These are phyloP conservation scores for Botrytis hyacinthi DNA, from an alignment of 2,329 filamentous ascomycete species.

Conservation along the genomic window DNA sequence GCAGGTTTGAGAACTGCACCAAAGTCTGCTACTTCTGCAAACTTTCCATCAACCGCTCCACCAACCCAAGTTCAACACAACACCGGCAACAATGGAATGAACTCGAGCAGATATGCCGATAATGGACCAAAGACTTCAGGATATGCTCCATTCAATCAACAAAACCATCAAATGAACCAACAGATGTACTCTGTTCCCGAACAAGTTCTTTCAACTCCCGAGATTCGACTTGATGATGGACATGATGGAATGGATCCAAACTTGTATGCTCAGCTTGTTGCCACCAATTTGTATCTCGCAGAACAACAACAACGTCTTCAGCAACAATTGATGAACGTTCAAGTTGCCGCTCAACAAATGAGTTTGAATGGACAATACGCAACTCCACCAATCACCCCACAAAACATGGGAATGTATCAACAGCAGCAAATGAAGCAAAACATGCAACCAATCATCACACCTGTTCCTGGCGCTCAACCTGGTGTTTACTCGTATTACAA, in stretches of 20 bases:
- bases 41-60: slow-evolving; percentile 65
- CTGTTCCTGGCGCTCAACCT: slow-evolving; percentile 61
- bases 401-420: slow-evolving; percentile 54
- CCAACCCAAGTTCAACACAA: slow-evolving; percentile 51
- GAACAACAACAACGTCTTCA: slow-evolving; percentile 94
- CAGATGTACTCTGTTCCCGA: slow-evolving; percentile 72
- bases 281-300: slow-evolving; percentile 87
- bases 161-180: slow-evolving; percentile 45
- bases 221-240: slow-evolving; percentile 69
- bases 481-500: slow-evolving; percentile 83
- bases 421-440: slow-evolving; percentile 39
- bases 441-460: slow-evolving; percentile 47
- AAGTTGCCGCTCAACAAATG: slow-evolving; percentile 80
- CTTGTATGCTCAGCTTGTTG: slow-evolving; percentile 82
- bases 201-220: slow-evolving; percentile 81
- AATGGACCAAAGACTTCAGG: slow-evolving; percentile 39
- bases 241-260: slow-evolving; percentile 79
- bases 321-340: slow-evolving; percentile 84
- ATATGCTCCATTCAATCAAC: slow-evolving; percentile 35
- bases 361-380: slow-evolving; percentile 62
- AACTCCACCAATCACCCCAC: slow-evolving; percentile 51
- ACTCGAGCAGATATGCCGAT: slow-evolving; percentile 38
- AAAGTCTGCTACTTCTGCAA: slow-evolving; percentile 73
- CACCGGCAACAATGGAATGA: slow-evolving; percentile 27
- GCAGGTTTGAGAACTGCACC: slow-evolving; percentile 91